Base-by-base conservation (phyloP, 78 protist genomes). In the Protostelium mycophagum region DNA sequence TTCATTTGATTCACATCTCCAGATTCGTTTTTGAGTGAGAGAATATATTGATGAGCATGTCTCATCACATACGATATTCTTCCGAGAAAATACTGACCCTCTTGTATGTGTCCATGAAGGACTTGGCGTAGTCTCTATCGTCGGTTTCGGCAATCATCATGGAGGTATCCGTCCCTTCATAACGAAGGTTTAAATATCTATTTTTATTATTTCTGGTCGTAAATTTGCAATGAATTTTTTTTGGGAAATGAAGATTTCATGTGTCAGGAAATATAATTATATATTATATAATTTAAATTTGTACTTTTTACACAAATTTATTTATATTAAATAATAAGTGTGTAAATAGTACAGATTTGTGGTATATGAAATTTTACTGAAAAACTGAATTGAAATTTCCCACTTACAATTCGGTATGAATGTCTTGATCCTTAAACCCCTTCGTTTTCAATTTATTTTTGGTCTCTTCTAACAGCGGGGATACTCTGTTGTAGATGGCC, bases 101-200 rank as follows among this genome's bases (percentile, higher is more conserved):
- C 87, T 91, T 85, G 93, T 97, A 96, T 63, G 84, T 86, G 9
- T 38, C 36, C 88, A 87, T 34, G 85, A 94, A 93, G 1, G 86
- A 88, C 9, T 37, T 1, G 85, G 84, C 86, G 51, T 93, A 90
- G n/a, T 90, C 95, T 35, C 28, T 25, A 35, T 87, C 91, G 1
- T 37, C 85, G 0, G 96, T 95, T 37, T 91, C 39, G 39, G 38
- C 51, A 28, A 90, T 83, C 97, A 96, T 96, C 91, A 96, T 91
- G 36, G 96, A 38, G 0, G 94, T 88, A 84, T 96, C 97, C 0
- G 98, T 96, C 28, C 98, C 98, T 9, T 93, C 88, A 93, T 90
- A 96, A 51, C 97, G 37, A 39, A 97, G 63, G 88, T 96, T 96
- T 36, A 96, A 38, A 86, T 34, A 97, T 0, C 63, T 89, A 73